phyloP scores from a whole-genome alignment of 1,139 yeast genomes.

The Suhomyces atakaporum region DNA sequence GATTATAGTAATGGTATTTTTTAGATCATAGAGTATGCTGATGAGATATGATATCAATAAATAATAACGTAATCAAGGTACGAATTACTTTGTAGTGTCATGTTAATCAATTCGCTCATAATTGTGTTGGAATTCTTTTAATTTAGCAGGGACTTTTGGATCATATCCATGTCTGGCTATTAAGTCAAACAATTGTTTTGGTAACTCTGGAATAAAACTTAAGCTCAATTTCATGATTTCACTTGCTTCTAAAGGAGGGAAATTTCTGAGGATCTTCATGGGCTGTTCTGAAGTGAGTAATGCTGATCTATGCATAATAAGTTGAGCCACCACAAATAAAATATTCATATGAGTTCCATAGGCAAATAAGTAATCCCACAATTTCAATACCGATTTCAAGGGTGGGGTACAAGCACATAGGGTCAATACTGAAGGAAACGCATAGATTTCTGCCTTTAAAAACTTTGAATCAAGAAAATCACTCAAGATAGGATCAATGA shows the following conservation, averaged over 20 bases:
- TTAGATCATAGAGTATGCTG: slow-evolving; percentile 10
- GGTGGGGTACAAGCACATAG: slow-evolving; percentile 92
- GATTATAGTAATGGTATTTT: slow-evolving; percentile 48
- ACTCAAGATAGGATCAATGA: slow-evolving; percentile 73
- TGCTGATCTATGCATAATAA: slow-evolving; percentile 65
- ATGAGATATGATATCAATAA: too few relatives aligned
- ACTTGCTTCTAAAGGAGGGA: slow-evolving; percentile 72
- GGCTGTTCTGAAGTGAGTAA: slow-evolving; percentile 65
- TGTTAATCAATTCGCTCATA: too few relatives aligned
- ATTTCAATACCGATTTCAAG: slow-evolving; percentile 64
- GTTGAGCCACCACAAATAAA: slow-evolving; percentile 80
- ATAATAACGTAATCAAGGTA: neutral
- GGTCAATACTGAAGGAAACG: slow-evolving; percentile 85
- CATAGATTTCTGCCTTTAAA: slow-evolving; percentile 80
- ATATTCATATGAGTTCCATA: slow-evolving; percentile 90
- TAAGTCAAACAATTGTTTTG: slow-evolving; percentile 65
- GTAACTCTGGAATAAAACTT: slow-evolving; percentile 78
- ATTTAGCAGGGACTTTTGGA: slow-evolving; percentile 42
- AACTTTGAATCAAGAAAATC: slow-evolving; percentile 62
- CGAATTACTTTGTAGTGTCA: neutral
- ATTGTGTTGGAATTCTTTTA: slow-evolving; percentile 25
- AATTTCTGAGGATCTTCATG: slow-evolving; percentile 70
- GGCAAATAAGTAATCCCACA: slow-evolving; percentile 92
- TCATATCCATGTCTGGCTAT: slow-evolving; percentile 76
- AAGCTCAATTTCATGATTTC: slow-evolving; percentile 78